These are phyloP conservation scores for Phragmites australis DNA, from an alignment of 176 grass and related monocot genomes.

Conservation along the genomic window DNA sequence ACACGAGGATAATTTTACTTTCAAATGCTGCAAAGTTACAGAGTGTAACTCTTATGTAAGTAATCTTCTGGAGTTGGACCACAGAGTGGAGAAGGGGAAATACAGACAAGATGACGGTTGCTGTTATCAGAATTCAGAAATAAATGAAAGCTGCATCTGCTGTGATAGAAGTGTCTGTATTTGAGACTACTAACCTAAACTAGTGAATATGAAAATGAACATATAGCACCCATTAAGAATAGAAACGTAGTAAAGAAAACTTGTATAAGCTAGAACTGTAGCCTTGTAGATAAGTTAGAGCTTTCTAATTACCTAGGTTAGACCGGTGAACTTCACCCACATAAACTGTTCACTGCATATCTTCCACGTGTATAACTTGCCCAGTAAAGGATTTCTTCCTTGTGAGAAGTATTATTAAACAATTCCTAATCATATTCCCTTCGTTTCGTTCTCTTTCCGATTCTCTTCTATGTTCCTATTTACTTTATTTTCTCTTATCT, in stretches of 20 bases:
- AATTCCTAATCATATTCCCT: no score
- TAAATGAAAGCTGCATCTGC: neutral
- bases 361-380: neutral
- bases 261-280: neutral
- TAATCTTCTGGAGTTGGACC: neutral
- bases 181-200: neutral
- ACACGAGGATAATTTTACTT: neutral
- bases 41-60: neutral
- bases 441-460: no score
- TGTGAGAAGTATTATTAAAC: conserved; percentile 2
- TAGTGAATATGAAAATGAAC: neutral
- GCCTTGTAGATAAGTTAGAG: neutral
- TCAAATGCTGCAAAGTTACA: neutral
- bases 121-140: neutral
- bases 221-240: neutral
- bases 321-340: neutral
- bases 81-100: neutral
- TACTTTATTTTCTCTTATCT: no score
- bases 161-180: neutral
- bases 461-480: no score
- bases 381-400: neutral
- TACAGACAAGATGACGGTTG: neutral
- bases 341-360: neutral
- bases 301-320: neutral
- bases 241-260: neutral